These are phyloP conservation scores for Juglanconis oblonga DNA, from an alignment of 2,329 filamentous ascomycete species.

Conservation along the genomic window DNA sequence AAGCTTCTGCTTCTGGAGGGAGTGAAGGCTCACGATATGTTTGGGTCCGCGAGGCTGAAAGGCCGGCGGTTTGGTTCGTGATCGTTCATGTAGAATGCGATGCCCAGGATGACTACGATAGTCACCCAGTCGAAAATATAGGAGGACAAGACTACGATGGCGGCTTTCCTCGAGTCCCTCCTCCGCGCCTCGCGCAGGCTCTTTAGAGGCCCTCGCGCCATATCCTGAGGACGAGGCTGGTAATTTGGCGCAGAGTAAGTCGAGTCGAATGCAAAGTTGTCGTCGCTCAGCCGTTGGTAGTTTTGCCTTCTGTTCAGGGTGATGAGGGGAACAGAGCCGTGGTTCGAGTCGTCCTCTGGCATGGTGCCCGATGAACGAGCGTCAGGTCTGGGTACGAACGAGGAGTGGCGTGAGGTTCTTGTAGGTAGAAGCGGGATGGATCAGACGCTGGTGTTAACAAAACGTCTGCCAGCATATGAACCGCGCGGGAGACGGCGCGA, in stretches of 20 bases:
- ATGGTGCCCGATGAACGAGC: not conserved
- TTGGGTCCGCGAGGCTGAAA: constrained; percentile 70
- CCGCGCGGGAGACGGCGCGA: too few relatives aligned
- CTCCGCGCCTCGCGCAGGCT: constrained; percentile 11
- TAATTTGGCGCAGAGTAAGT: constrained; percentile 3
- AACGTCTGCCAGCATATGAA: too few relatives aligned
- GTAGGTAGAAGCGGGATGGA: too few relatives aligned
- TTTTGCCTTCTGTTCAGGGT: constrained; percentile 9
- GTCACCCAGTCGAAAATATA: constrained; percentile 75
- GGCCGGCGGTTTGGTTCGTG: constrained; percentile 65
- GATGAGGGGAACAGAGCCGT: constrained; percentile 17
- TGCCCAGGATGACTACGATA: constrained; percentile 55
- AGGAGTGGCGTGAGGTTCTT: too few relatives aligned
- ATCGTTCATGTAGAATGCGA: constrained; percentile 58
- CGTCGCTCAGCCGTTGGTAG: not conserved
- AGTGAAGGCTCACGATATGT: constrained; percentile 61
- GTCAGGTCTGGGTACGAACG: not conserved
- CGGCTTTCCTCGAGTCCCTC: constrained; percentile 22
- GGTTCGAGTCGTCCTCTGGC: constrained; percentile 3
- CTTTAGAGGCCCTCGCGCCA: constrained; percentile 11
- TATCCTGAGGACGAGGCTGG: not conserved
- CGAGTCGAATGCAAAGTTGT: constrained; percentile 7
- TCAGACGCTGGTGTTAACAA: too few relatives aligned
- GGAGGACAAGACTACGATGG: constrained; percentile 51
- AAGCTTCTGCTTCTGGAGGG: not conserved